Percentiles rank a stretch among this genome's conserved stretches.
Conservation (phyloP, 2,329 filamentous ascomycete species). For the Pestalotiopsis sp. region DNA sequence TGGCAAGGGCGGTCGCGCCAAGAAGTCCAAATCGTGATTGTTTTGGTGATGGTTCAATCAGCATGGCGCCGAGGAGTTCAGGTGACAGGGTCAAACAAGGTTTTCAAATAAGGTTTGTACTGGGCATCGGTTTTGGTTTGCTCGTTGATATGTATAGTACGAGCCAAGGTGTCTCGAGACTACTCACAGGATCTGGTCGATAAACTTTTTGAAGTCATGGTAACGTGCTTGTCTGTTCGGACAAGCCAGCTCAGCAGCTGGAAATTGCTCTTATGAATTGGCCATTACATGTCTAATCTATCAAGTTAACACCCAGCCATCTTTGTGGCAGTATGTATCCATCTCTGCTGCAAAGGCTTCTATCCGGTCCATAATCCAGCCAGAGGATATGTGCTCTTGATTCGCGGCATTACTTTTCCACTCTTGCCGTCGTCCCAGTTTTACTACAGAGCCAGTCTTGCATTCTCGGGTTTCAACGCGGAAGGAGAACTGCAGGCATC, state of each 20-base stretch:
- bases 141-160: not conserved
- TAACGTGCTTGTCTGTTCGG: too few relatives aligned
- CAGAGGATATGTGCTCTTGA: not conserved
- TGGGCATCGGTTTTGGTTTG: not conserved
- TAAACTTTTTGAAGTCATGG: not conserved
- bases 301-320: not conserved
- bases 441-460: not conserved
- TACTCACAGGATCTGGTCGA: not conserved
- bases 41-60: not conserved
- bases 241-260: not conserved
- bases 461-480: slow-evolving; percentile 4
- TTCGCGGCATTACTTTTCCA: not conserved
- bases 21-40: slow-evolving; percentile 18
- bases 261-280: not conserved
- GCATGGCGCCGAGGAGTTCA: slow-evolving; percentile 9
- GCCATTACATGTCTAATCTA: slow-evolving; percentile 16
- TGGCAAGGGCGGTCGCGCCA: slow-evolving; percentile 9
- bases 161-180: not conserved
- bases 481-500: not conserved
- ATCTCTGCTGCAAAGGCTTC: not conserved
- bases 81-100: not conserved
- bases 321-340: slow-evolving; percentile 2
- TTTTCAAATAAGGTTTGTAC: not conserved
- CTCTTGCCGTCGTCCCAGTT: not conserved
- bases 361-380: slow-evolving; percentile 2